Base-by-base conservation (phyloP, 192 early-diverging fungal species). In the Backusella tuberculispora region DNA sequence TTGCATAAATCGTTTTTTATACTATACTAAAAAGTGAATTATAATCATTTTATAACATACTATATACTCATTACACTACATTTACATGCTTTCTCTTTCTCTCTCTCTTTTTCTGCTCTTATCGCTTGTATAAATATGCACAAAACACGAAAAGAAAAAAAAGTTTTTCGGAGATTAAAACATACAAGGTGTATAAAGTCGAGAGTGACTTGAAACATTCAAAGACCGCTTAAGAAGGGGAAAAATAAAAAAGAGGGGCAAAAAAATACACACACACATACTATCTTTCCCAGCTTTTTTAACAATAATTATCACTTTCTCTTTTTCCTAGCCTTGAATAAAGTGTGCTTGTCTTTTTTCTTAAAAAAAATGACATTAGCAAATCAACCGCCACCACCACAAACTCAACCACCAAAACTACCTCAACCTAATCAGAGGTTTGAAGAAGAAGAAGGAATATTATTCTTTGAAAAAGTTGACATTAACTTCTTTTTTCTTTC, bases 191-290 rank as follows among this genome's bases (percentile, higher is more conserved):
- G 29, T 37, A 21, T 66, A 21, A 42, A 42, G n/a, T 40, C 15
- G 19, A 67, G 66, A 21, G 10, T 38, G 41, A 41, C 38, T 67
- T 67, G 66, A 41, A 43, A 67, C 37, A 67, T 38, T 42, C n/a
- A 67, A 60, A 60, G 53, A 12, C 41, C 41, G 37, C 41, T 6
- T 41, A 42, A 43, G 19, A 43, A 17, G 17, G 26, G 63, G 26
- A 12, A 63, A 12, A 34, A 0, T 29, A 63, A 19, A 19, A 67
- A 67, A 13, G 41, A 67, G 66, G 41, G 41, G 64, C 12, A 66
- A 19, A 67, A 19, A 42, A 21, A 67, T 42, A 67, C 66, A 67
- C 66, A 67, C 65, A 66, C 66, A 67, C 38, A 67, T 6, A 67
- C 3, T 4, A 21, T 42, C 41, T 67, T 67, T 42, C 41, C 41